Evolutionary conservation across 805 yeast species (phyloP).

Genomic region (Teunomyces cretensis): DNA sequence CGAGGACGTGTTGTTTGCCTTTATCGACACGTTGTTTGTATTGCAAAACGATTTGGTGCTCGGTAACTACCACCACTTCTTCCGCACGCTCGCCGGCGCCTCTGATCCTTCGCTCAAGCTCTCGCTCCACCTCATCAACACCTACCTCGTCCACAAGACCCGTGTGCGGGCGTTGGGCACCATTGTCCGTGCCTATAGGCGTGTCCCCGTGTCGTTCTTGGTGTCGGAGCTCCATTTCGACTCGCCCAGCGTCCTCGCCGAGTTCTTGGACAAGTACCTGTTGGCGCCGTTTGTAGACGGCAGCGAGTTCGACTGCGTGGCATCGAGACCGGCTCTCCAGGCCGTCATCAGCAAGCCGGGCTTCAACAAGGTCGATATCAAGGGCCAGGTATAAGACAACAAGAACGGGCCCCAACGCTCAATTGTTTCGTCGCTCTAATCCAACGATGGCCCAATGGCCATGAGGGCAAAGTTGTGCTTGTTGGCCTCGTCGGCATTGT

Average conservation of each 20-base stretch:
- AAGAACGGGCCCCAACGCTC: too few species aligned
- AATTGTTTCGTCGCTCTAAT: too few species aligned
- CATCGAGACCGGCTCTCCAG: conserved; percentile 36
- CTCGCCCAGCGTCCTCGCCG: conserved; percentile 27
- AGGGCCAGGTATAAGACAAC: conserved; percentile 86
- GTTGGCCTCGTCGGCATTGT: conserved; percentile 57
- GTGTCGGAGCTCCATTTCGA: conserved; percentile 41
- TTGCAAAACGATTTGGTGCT: conserved; percentile 21
- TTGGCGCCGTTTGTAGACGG: conserved; percentile 29
- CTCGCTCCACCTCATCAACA: conserved; percentile 21
- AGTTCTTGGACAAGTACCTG: conserved; percentile 44
- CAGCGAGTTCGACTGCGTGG: conserved; percentile 30
- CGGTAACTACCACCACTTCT: conserved; percentile 55
- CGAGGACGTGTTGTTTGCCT: conserved; percentile 15
- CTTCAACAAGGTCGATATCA: conserved; percentile 73
- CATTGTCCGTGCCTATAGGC: conserved; percentile 58
- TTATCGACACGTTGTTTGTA: conserved; percentile 15
- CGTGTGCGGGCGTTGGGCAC: conserved; percentile 55
- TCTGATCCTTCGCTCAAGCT: conserved; percentile 13
- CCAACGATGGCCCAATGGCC: conserved; percentile 67
- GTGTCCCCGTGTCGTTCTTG: conserved; percentile 38
- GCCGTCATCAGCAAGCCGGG: conserved; percentile 33
- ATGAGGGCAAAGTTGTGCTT: conserved; percentile 70
- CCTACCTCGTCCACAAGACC: conserved; percentile 56
- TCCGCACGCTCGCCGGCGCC: conserved; percentile 25